These are phyloP conservation scores for Porphyra umbilicalis DNA, from an alignment of 31 red algal genomes.

Conservation along the genomic window DNA sequence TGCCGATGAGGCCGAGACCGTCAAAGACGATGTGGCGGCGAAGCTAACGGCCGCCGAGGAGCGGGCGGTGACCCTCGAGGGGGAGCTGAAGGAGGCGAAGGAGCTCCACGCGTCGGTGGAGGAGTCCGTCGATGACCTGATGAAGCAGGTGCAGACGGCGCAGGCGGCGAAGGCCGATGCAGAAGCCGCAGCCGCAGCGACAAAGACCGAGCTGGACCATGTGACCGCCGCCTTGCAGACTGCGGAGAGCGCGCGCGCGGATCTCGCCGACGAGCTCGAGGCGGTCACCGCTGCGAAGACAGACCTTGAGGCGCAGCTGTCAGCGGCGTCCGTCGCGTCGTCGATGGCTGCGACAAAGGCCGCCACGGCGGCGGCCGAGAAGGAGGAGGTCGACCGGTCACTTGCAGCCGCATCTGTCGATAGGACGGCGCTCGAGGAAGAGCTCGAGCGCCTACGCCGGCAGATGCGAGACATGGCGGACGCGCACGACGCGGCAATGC, in stretches of 20 bases:
- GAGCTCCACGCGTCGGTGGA: background rate
- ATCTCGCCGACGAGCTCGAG: background rate
- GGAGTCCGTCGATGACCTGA: background rate
- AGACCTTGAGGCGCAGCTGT: background rate
- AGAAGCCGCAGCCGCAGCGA: background rate
- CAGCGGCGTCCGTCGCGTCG: background rate
- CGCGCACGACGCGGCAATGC: background rate
- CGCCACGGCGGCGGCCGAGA: background rate
- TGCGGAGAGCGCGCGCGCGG: background rate
- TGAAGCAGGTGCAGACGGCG: background rate
- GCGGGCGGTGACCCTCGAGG: background rate
- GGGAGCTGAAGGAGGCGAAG: background rate
- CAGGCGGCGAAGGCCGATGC: background rate
- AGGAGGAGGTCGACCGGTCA: background rate
- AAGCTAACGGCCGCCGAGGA: background rate
- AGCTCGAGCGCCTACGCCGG: background rate
- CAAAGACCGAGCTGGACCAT: background rate
- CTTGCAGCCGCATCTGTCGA: background rate
- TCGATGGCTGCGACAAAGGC: too few species aligned
- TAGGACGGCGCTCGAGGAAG: background rate
- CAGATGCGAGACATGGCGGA: background rate
- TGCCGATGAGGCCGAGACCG: background rate
- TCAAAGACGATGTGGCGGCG: background rate
- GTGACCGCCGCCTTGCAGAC: background rate
- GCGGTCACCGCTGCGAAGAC: background rate